A percentile compares a stretch with the other conserved stretches of the same genome.
Conservation (phyloP, 371 early-diverging fungal species). For the Umbelopsis sp. region DNA sequence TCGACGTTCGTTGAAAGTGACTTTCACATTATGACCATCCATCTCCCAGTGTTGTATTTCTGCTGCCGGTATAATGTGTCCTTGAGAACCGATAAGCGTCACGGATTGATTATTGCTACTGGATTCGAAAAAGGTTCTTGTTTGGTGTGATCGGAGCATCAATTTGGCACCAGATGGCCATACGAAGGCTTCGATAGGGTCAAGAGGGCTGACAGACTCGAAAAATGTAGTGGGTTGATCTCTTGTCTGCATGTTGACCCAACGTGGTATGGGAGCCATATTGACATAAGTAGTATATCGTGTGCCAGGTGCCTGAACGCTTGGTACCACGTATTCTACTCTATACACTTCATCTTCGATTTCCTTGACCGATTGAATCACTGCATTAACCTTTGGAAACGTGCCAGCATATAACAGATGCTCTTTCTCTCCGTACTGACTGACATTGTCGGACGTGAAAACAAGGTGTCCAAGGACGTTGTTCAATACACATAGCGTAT, state of each 20-base stretch:
- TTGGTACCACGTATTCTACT: conserved; percentile 21
- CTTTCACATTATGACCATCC: conserved; percentile 21
- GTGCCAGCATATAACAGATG: conserved; percentile 33
- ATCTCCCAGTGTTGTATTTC: conserved; percentile 29
- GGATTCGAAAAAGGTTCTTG: conserved; percentile 27
- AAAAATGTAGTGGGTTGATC: conserved; percentile 20
- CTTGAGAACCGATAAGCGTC: conserved; percentile 35
- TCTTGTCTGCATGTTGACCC: conserved; percentile 23
- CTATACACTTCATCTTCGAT: conserved; percentile 27
- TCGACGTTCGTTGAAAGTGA: conserved; percentile 21
- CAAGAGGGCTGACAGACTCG: conserved; percentile 28
- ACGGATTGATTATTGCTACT: conserved; percentile 17
- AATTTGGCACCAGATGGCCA: conserved; percentile 24
- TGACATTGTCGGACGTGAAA: conserved; percentile 49
- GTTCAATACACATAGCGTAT: conserved; percentile 43
- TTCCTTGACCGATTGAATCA: conserved; percentile 18
- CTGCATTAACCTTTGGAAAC: conserved; percentile 31
- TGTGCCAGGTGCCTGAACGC: conserved; percentile 11
- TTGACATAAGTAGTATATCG: conserved; percentile 37
- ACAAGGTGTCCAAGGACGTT: conserved; percentile 46
- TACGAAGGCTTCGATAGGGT: neutral
- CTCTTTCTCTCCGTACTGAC: conserved; percentile 25
- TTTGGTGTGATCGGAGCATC: conserved; percentile 29
- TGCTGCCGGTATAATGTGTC: conserved; percentile 36
- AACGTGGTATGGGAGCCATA: conserved; percentile 37